A percentile compares a stretch with the other conserved stretches of the same genome.
Conservation (phyloP, 208 protist genomes). For the Trypanosoma caninum region DNA sequence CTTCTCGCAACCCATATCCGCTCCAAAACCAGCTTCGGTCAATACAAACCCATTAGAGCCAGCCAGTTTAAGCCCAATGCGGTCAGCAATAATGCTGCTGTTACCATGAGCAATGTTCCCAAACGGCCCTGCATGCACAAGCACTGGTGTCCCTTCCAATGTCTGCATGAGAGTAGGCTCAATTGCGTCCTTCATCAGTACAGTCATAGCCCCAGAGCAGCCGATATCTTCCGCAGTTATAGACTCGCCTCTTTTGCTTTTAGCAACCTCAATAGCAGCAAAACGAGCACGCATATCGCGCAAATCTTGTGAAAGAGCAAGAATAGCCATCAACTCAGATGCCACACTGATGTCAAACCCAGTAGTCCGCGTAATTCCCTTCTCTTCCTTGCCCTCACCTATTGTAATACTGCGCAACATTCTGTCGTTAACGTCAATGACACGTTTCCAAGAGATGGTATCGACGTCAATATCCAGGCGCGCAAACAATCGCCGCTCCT, state of each 20-base stretch:
- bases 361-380: conserved; percentile 79
- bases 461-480: conserved; percentile 95
- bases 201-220: conserved; percentile 91
- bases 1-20: conserved; percentile 97
- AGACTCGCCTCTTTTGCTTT: conserved; percentile 55
- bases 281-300: conserved; percentile 93
- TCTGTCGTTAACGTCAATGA: conserved; percentile 97
- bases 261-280: conserved; percentile 83
- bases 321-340: conserved; percentile 97
- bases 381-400: conserved; percentile 91
- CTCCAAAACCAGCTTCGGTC: conserved; percentile 95
- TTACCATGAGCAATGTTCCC: conserved; percentile 99
- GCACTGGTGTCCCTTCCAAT: conserved; percentile 93
- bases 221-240: conserved; percentile 92
- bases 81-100: conserved; percentile 95
- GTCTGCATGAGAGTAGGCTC: conserved; percentile 98
- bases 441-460: conserved; percentile 97
- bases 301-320: conserved; percentile 93
- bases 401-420: conserved; percentile 95
- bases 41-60: conserved; percentile 95
- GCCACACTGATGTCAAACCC: conserved; percentile 97
- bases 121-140: conserved; percentile 98
- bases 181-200: conserved; percentile 96
- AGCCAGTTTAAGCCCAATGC: conserved; percentile 94
- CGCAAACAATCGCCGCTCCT: conserved; percentile 89